Percentiles rank a stretch among this genome's conserved stretches.
phyloP scores from a whole-genome alignment of 805 yeast species.

The Aciculoconidium aculeatum region DNA sequence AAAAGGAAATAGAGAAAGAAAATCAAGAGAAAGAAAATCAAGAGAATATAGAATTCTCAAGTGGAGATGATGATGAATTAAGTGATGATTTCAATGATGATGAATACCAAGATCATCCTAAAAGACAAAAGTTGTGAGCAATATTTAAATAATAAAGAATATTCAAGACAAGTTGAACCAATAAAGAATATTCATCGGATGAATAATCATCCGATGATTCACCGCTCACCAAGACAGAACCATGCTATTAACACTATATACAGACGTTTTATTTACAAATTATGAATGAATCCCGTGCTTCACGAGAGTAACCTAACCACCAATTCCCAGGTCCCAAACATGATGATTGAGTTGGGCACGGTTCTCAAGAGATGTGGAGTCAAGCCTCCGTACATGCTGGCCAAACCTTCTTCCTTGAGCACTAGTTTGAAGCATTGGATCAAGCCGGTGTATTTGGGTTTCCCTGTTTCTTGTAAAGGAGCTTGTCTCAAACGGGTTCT shows the following conservation, averaged over 20 bases:
- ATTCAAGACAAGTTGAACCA: too few species aligned
- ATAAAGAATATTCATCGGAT: too few species aligned
- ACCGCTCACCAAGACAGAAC: too few species aligned
- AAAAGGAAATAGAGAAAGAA: neutral
- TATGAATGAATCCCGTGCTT: too few species aligned
- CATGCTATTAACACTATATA: constrained; percentile 2
- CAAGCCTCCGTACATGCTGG: constrained; percentile 93
- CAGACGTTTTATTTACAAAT: too few species aligned
- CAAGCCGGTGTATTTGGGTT: constrained; percentile 83
- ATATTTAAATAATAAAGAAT: too few species aligned
- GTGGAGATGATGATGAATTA: neutral
- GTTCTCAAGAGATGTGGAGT: constrained; percentile 96
- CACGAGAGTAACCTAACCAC: constrained; percentile 33
- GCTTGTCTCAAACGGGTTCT: constrained; percentile 95
- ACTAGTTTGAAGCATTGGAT: constrained; percentile 80
- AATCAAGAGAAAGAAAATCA: constrained; percentile 6
- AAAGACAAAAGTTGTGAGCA: too few species aligned
- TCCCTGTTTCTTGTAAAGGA: constrained; percentile 67
- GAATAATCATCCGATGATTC: too few species aligned
- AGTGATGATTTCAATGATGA: constrained; percentile 1
- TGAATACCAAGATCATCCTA: neutral
- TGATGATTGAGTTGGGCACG: constrained; percentile 94
- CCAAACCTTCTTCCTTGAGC: constrained; percentile 88
- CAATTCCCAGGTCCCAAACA: constrained; percentile 99
- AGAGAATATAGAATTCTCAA: too few species aligned